Evolutionary conservation across 1,139 yeast species (phyloP), one percentile per base, ranked within the genome.

Genomic region (Hanseniaspora sp.): DNA sequence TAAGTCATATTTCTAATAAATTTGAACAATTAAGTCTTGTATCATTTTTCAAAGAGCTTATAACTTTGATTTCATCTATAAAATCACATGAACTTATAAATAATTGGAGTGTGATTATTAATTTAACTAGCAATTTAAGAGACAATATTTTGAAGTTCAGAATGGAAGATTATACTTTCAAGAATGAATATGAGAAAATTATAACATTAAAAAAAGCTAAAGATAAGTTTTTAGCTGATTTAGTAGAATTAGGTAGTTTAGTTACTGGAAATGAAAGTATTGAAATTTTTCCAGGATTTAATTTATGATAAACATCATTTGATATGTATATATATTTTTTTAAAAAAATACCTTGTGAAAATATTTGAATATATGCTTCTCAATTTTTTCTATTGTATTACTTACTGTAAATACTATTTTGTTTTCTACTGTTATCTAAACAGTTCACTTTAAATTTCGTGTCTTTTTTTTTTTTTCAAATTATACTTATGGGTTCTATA

Each of bases 221-320:
- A n/a, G 34, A 41, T 6, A 41, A 41, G 31, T 41, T 41, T 41
- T 29, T 41, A 13, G 3, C 5, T 4, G 45, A 41, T 13, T 12
- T 29, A 8, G 7, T 41, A 2, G 33, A 28, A 29, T 41, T 41
- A 13, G 34, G 34, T 3, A n/a, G 11, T 9, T 12, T 28, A 13
- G 45, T 38, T 33, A 15, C 29, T n/a, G 34, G 37, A 29, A 31
- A 38, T 37, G 41, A 40, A 5, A 46, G 30, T 29, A 40, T 46
- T 46, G 18, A 29, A 9, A n/a, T 71, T 61, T 78, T 78, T 33
- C 76, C 69, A 11, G 84, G 81, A 64, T 81, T 86, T 54, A 80
- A 66, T 62, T 85, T 71, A 54, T 11, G 74, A 57, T 0, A 68
- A 63, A 53, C n/a, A n/a, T n/a, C n/a, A n/a, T n/a, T 23, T 2